Evolutionary conservation across 176 grass and related monocot genomes (phyloP), one percentile per base, ranked within the genome.

Genomic region (Musa troglodytarum): DNA sequence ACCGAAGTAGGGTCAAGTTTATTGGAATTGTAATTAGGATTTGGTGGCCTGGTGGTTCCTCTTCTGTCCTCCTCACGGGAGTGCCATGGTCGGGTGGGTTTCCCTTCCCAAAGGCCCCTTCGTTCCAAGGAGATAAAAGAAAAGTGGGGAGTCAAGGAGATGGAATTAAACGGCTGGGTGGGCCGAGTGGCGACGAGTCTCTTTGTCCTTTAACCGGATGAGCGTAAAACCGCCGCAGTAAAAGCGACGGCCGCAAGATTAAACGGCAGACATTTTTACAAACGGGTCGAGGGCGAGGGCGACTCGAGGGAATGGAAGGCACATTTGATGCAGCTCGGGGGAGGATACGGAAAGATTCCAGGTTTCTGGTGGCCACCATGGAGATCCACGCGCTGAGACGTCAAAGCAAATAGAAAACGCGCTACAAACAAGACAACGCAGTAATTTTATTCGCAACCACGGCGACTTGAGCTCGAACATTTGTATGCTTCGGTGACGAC

Each of bases 361-460:
- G 80, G 83, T 77, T 88, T 81, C 76, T 25, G 22, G 78, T 75
- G 75, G 72, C 53, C 72, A 75, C 65, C 77, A 83, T 76, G 81
- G 79, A 82, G 85, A 92, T 86, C 78, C 86, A 88, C 86, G 85
- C 81, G 81, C 86, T 77, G 77, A 80, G 11, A 72, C 73, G 81
- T 56, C 43, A 25, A 83, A 88, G 63, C 63, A 11, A 65, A 65
- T 65, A 65, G 63, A 65, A 65, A 63, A 25, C 12, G 3, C 63
- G 26, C 63, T 23, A 20, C 63, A 13, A 26, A 28, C 63, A 26
- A 65, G 23, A 26, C 21, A 24, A 65, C 24, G 63, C 63, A 65
- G 63, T 65, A 65, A 28, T 26, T 65, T 65, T 25, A 26, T 26
- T 20, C 21, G 21, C 19, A 24, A 26, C 63, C 8, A 26, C 11